A percentile compares a stretch with the other conserved stretches of the same genome.
These are phyloP conservation scores for Pythium chondricola DNA, from an alignment of 352 stramenopile species.

Conservation along the genomic window DNA sequence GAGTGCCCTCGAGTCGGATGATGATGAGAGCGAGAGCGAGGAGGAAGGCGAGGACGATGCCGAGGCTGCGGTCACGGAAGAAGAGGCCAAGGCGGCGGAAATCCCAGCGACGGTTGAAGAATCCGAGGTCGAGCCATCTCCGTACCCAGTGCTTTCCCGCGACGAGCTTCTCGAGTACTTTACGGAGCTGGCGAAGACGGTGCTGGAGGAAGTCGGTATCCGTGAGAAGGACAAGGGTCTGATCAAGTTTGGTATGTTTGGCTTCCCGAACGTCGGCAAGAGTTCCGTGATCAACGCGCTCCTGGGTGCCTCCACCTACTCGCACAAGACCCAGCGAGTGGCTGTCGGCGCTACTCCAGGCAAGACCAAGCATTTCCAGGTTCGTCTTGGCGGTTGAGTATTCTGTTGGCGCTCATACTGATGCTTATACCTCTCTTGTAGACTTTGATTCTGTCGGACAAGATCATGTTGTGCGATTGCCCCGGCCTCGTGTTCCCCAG, in stretches of 20 bases:
- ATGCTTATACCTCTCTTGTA: slow-evolving; percentile 14
- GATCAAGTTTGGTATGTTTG: slow-evolving; percentile 97
- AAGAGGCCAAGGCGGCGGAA: slow-evolving; percentile 5
- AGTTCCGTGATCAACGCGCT: slow-evolving; percentile 99
- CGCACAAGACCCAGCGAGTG: slow-evolving; percentile 94
- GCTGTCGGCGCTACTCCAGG: slow-evolving; percentile 96
- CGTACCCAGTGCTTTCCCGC: slow-evolving; percentile 66
- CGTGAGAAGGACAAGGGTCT: slow-evolving; percentile 78
- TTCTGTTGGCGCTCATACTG: neutral
- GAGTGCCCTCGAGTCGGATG: slow-evolving; percentile 25
- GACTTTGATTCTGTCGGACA: slow-evolving; percentile 95
- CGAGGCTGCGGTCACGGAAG: slow-evolving; percentile 1
- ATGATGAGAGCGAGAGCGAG: slow-evolving; percentile 24
- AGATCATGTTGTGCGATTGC: slow-evolving; percentile 99
- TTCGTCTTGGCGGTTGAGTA: slow-evolving; percentile 6
- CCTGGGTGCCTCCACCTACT: slow-evolving; percentile 92
- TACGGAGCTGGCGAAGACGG: slow-evolving; percentile 38
- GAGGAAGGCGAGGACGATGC: slow-evolving; percentile 31
- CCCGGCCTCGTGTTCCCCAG: slow-evolving; percentile 99
- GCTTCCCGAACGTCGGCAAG: slow-evolving; percentile 99
- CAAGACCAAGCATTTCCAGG: slow-evolving; percentile 99
- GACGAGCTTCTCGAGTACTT: slow-evolving; percentile 74
- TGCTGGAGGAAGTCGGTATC: slow-evolving; percentile 51
- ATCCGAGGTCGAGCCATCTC: slow-evolving; percentile 9
- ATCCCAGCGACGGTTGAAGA: slow-evolving; percentile 15